Conservation (phyloP, 2,329 filamentous ascomycete species). For the Diplodia seriata region DNA sequence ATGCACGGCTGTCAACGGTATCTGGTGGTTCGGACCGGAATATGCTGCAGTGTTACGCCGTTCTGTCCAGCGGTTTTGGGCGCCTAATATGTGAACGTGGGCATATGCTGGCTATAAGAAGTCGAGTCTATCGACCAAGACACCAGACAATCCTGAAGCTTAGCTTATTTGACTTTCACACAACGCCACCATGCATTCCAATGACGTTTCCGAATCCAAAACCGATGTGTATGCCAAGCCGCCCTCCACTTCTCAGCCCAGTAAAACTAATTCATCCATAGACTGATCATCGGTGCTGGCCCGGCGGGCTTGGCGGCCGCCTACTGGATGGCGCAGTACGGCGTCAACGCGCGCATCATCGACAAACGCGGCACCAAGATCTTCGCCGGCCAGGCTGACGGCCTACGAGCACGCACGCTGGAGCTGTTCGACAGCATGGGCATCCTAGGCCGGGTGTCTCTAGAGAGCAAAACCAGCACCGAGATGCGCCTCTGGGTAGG, state of each 20-base stretch:
- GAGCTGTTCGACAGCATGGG: conserved; percentile 77
- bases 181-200: not conserved
- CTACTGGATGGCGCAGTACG: conserved; percentile 19
- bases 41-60: not conserved
- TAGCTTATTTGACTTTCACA: not conserved
- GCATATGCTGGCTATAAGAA: no score
- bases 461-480: conserved; percentile 58
- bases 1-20: not conserved
- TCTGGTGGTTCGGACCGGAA: not conserved
- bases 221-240: not conserved
- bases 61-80: not conserved
- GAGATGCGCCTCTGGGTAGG: conserved; percentile 39
- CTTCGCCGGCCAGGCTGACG: conserved; percentile 66
- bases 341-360: conserved; percentile 51
- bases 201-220: not conserved
- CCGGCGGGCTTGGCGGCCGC: not conserved
- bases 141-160: not conserved
- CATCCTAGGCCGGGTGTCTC: conserved; percentile 66
- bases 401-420: conserved; percentile 69
- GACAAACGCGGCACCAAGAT: conserved; percentile 61
- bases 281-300: conserved; percentile 14
- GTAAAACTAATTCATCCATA: not conserved
- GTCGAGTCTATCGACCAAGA: not conserved
- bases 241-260: not conserved
- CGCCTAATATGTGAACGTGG: not conserved